These are phyloP conservation scores for Silene uniflora DNA, from an alignment of 148 eudicot genomes.

Conservation along the genomic window DNA sequence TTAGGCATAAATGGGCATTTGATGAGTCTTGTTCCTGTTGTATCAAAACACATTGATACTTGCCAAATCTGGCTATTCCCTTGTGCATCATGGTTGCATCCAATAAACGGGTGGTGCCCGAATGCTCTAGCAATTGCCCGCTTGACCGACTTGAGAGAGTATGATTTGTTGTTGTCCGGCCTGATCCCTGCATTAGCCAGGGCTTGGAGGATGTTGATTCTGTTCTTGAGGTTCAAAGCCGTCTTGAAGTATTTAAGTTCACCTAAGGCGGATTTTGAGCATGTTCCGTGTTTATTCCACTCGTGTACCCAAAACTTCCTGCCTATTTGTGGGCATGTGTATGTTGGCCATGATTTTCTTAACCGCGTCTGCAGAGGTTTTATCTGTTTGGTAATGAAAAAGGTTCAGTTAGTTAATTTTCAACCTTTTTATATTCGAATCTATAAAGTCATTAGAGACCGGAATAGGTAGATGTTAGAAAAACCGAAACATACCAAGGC, in stretches of 20 bases:
- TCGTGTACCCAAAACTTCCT: conserved; percentile 51
- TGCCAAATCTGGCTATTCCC: conserved; percentile 36
- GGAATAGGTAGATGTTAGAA: neutral
- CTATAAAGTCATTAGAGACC: too few species aligned
- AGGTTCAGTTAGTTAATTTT: too few species aligned
- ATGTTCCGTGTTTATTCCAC: conserved; percentile 60
- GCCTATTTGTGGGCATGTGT: conserved; percentile 47
- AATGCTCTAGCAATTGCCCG: conserved; percentile 29
- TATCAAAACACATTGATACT: conserved; percentile 39
- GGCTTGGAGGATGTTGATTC: conserved; percentile 35
- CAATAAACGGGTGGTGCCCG: conserved; percentile 33
- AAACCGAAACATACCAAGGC: conserved; percentile 16
- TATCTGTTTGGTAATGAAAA: neutral
- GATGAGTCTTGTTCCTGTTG: conserved; percentile 24
- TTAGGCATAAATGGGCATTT: conserved; percentile 38
- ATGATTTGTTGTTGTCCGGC: conserved; percentile 30
- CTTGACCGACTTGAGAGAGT: conserved; percentile 33
- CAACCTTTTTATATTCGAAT: too few species aligned
- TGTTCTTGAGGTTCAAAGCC: conserved; percentile 36
- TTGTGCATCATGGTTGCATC: conserved; percentile 33
- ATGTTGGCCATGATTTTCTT: conserved; percentile 44
- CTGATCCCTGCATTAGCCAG: conserved; percentile 35
- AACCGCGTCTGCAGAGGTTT: conserved; percentile 22
- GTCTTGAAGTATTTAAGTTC: conserved; percentile 40
- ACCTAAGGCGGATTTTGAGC: conserved; percentile 38